phyloP scores from a whole-genome alignment of 2,329 filamentous ascomycete species.

The Tothia fuscella region DNA sequence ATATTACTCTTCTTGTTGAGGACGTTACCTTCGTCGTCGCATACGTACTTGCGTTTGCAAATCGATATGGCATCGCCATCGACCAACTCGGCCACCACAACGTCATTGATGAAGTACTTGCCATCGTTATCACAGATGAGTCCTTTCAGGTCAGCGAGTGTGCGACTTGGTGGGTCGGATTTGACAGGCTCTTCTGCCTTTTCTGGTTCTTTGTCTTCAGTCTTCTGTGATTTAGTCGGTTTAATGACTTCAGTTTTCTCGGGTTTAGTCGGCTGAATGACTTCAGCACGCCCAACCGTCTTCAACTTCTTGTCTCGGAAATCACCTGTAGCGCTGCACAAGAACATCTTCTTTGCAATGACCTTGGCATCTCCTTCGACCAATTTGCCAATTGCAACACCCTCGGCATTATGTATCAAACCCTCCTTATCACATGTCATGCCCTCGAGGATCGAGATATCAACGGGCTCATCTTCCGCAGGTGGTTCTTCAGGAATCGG shows the following conservation, averaged over 20 bases:
- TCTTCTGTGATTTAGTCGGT: conserved; percentile 44
- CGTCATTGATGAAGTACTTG: conserved; percentile 35
- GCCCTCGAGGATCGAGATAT: conserved; percentile 37
- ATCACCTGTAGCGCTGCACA: conserved; percentile 36
- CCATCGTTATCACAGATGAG: conserved; percentile 37
- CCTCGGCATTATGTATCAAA: conserved; percentile 35
- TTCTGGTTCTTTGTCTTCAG: too few relatives aligned
- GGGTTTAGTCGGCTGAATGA: not conserved
- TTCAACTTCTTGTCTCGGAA: conserved; percentile 35
- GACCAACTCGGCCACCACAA: conserved; percentile 35
- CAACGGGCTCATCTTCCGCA: conserved; percentile 16
- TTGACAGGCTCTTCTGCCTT: too few relatives aligned
- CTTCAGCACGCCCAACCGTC: not conserved
- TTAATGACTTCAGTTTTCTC: conserved; percentile 42
- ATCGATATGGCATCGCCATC: conserved; percentile 22
- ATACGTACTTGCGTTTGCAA: not conserved
- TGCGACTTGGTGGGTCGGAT: too few relatives aligned
- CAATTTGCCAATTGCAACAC: conserved; percentile 36
- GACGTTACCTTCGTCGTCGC: conserved; percentile 2
- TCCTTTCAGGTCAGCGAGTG: conserved; percentile 42
- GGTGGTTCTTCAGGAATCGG: conserved; percentile 33
- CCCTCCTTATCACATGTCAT: conserved; percentile 37
- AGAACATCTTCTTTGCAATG: conserved; percentile 35
- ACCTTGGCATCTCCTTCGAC: conserved; percentile 40
- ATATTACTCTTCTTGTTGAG: conserved; percentile 17